Evolutionary conservation across 768 basidiomycete species (phyloP).

Genomic region (Naematelia aurantialba): DNA sequence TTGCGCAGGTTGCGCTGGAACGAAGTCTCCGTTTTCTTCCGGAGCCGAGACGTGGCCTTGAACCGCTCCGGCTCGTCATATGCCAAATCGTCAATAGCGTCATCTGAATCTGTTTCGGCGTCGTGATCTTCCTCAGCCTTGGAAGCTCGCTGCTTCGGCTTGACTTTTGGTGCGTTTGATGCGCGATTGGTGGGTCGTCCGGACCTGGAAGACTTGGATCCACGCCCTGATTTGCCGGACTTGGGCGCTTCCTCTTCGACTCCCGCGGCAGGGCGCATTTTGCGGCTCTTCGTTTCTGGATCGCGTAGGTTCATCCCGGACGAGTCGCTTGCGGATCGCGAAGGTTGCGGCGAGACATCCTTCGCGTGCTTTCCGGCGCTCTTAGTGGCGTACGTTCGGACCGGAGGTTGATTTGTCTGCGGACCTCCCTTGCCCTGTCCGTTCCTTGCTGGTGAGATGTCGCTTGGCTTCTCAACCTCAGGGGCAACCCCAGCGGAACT

Average conservation of each 20-base stretch:
- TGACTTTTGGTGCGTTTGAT: background rate
- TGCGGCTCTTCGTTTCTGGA: too few relatives aligned
- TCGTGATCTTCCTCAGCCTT: constrained; percentile 22
- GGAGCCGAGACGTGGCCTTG: constrained; percentile 28
- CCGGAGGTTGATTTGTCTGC: too few relatives aligned
- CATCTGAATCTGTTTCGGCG: constrained; percentile 22
- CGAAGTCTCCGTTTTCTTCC: constrained; percentile 23
- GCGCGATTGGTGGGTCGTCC: background rate
- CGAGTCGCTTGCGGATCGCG: constrained; percentile 2
- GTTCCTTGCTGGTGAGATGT: too few relatives aligned
- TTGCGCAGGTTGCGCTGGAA: constrained; percentile 29
- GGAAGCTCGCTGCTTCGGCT: constrained; percentile 24
- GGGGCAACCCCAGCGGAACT: too few relatives aligned
- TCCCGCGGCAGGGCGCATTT: too few relatives aligned
- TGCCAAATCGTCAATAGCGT: constrained; percentile 34
- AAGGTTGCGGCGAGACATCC: background rate
- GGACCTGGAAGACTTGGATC: background rate
- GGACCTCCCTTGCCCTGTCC: background rate
- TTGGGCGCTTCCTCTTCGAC: too few relatives aligned
- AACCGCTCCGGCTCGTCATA: constrained; percentile 45
- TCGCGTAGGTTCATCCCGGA: background rate
- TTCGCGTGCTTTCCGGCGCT: too few relatives aligned
- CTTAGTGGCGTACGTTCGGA: too few relatives aligned
- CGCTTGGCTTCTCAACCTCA: too few relatives aligned
- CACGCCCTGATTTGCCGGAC: too few relatives aligned